These are phyloP conservation scores for Hyphodiscus hymeniophilus DNA, from an alignment of 495 filamentous ascomycete genomes.

Conservation along the genomic window DNA sequence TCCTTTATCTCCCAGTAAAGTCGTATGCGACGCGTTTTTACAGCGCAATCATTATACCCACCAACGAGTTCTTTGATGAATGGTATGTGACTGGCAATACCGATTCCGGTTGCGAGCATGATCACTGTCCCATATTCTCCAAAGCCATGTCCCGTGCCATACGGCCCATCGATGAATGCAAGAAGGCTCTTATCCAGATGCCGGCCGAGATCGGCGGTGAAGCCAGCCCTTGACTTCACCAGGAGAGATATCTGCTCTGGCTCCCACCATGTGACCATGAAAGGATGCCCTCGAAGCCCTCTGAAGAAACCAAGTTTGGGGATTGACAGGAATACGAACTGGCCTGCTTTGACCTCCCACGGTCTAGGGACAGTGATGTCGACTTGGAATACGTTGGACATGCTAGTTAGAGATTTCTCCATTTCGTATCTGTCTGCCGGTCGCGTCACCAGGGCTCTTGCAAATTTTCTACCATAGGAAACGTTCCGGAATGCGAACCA, in stretches of 20 bases:
- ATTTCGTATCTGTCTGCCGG: background rate
- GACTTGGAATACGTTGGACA: slow-evolving; percentile 7
- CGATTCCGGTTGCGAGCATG: slow-evolving; percentile 30
- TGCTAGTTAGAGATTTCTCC: background rate
- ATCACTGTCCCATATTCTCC: slow-evolving; percentile 27
- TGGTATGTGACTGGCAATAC: slow-evolving; percentile 29
- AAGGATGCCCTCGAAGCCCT: slow-evolving; percentile 26
- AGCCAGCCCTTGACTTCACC: slow-evolving; percentile 26
- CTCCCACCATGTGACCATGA: slow-evolving; percentile 30
- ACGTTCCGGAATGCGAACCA: slow-evolving; percentile 11
- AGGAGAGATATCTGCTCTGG: slow-evolving; percentile 22
- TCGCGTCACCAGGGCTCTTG: too few species aligned
- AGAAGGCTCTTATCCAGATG: slow-evolving; percentile 11
- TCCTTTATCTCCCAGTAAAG: slow-evolving; percentile 28
- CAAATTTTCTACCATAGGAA: slow-evolving; percentile 3
- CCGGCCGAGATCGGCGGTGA: slow-evolving; percentile 23
- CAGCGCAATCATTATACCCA: slow-evolving; percentile 21
- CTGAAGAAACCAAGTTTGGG: slow-evolving; percentile 22
- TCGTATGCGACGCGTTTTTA: slow-evolving; percentile 24
- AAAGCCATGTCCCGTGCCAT: slow-evolving; percentile 24
- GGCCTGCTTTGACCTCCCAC: slow-evolving; percentile 24
- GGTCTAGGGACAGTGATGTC: slow-evolving; percentile 22
- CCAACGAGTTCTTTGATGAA: slow-evolving; percentile 30
- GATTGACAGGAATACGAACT: slow-evolving; percentile 25
- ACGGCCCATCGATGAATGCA: slow-evolving; percentile 30